Evolutionary conservation across 2,329 filamentous ascomycete species (phyloP).

Genomic region (Cladosporium sphaerospermum): DNA sequence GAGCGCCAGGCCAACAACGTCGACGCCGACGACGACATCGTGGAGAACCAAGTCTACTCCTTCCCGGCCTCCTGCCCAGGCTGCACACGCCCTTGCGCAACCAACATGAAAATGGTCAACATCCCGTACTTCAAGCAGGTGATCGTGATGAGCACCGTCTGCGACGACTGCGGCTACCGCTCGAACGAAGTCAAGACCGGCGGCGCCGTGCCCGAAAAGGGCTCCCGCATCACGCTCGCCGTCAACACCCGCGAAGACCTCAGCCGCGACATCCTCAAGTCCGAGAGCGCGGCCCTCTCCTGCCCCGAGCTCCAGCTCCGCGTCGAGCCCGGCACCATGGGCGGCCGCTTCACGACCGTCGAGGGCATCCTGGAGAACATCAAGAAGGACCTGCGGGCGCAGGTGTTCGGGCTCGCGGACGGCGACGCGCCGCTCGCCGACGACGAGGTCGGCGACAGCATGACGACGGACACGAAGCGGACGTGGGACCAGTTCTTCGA

Average conservation of each 20-base stretch:
- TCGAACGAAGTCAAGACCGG: constrained; percentile 98
- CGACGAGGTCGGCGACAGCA: constrained; percentile 67
- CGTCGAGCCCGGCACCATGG: constrained; percentile 88
- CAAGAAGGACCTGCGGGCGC: constrained; percentile 76
- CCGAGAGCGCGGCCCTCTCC: constrained; percentile 79
- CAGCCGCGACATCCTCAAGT: constrained; percentile 89
- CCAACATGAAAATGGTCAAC: constrained; percentile 98
- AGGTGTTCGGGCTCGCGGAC: constrained; percentile 74
- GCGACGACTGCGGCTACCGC: constrained; percentile 80
- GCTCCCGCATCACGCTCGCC: constrained; percentile 72
- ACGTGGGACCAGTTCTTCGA: constrained; percentile 80
- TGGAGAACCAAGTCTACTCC: constrained; percentile 86
- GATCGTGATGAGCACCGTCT: constrained; percentile 89
- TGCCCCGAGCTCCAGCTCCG: constrained; percentile 82
- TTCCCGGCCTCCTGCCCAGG: constrained; percentile 90
- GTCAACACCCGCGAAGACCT: constrained; percentile 68
- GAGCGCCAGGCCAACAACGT: constrained; percentile 34
- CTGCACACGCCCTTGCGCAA: constrained; percentile 77
- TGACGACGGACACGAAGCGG: constrained; percentile 56
- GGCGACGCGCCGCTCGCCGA: constrained; percentile 35
- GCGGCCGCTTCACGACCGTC: constrained; percentile 92
- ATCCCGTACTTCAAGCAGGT: constrained; percentile 98
- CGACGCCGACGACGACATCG: constrained; percentile 61
- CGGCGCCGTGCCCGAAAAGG: constrained; percentile 80
- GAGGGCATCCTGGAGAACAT: constrained; percentile 92